Percentiles rank a stretch among this genome's conserved stretches.
phyloP scores from a whole-genome alignment of 345 rosid genomes.

The Anacardium occidentale region DNA sequence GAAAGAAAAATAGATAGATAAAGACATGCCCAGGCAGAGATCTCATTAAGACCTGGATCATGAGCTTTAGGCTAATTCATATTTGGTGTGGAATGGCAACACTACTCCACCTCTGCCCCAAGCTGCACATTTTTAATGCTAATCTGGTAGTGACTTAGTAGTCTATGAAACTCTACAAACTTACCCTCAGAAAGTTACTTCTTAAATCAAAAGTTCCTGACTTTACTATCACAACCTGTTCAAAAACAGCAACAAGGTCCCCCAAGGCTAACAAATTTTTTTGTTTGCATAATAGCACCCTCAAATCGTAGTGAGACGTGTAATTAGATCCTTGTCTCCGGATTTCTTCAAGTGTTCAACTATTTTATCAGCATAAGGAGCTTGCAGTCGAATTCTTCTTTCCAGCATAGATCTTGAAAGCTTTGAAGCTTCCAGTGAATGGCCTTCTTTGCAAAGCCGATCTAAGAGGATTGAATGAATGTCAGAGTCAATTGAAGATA shows the following conservation, averaged over 20 bases:
- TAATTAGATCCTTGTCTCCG: conserved; percentile 43
- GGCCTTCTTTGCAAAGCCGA: conserved; percentile 46
- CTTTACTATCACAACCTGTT: neutral
- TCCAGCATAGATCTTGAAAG: conserved; percentile 53
- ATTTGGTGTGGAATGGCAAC: neutral
- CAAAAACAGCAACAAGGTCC: neutral
- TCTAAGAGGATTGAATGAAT: conserved; percentile 51
- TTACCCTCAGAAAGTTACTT: neutral
- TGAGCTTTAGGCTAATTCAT: too few species aligned
- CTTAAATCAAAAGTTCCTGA: neutral
- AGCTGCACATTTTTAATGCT: neutral
- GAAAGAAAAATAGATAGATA: too few species aligned
- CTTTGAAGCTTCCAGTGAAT: conserved; percentile 59
- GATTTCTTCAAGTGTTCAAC: conserved; percentile 39
- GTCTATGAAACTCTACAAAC: neutral
- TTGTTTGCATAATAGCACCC: conserved; percentile 20
- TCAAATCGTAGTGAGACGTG: conserved; percentile 27
- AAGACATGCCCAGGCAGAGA: too few species aligned
- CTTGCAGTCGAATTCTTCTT: conserved; percentile 42
- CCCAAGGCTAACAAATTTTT: neutral
- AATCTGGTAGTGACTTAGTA: neutral
- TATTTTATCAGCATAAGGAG: conserved; percentile 39
- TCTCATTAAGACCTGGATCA: too few species aligned
- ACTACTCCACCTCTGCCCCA: neutral
- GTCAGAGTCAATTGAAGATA: conserved; percentile 62